Conservation (phyloP, 1,284 basidiomycete species). For the Microbotryum silenes-acaulis region DNA sequence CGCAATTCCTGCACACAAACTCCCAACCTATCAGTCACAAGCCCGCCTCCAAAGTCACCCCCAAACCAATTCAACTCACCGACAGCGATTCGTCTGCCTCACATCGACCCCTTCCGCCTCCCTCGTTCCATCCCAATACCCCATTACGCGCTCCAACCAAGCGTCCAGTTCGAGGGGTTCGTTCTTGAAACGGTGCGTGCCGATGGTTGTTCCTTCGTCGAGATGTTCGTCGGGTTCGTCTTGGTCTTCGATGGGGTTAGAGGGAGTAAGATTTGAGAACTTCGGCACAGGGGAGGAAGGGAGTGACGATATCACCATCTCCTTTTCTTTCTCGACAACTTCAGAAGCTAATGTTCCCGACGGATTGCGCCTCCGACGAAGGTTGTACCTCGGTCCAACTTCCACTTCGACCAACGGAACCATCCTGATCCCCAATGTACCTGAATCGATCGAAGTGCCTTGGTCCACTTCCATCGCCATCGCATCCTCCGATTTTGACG, state of each 20-base stretch:
- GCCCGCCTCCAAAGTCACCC: background rate
- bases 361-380: no score
- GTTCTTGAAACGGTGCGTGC: constrained; percentile 18
- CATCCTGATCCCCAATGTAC: no score
- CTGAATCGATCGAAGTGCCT: no score
- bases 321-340: background rate
- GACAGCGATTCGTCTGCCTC: constrained; percentile 8
- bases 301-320: background rate
- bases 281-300: background rate
- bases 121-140: constrained; percentile 28
- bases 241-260: background rate
- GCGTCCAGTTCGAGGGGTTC: constrained; percentile 9
- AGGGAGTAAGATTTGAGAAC: no score
- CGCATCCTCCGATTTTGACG: background rate
- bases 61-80: constrained; percentile 1
- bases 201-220: constrained; percentile 26
- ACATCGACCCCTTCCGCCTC: constrained; percentile 7
- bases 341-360: background rate
- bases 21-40: constrained; percentile 1
- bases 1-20: constrained; percentile 24
- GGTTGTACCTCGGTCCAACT: no score
- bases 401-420: no score
- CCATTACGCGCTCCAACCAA: constrained; percentile 9
- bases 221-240: background rate
- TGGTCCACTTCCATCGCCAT: no score